These are phyloP conservation scores for Chrysosporium keratinophilum DNA, from an alignment of 2,329 filamentous ascomycete genomes.

Conservation along the genomic window DNA sequence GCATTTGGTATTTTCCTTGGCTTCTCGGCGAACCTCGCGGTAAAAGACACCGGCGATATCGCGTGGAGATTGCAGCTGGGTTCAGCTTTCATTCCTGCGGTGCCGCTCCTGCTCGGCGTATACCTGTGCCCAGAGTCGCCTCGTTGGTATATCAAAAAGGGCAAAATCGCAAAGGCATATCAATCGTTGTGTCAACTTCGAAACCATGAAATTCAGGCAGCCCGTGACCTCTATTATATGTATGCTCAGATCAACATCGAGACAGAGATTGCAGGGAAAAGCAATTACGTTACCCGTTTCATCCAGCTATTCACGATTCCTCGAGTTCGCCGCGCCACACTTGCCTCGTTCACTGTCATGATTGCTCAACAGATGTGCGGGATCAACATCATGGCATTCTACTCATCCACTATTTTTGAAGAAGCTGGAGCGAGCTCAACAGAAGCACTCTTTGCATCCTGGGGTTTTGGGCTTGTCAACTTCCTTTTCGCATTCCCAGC, in stretches of 20 bases:
- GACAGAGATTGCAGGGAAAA: conserved; percentile 32
- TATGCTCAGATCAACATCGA: conserved; percentile 44
- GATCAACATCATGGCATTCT: conserved; percentile 67
- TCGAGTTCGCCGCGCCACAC: conserved; percentile 50
- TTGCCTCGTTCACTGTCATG: conserved; percentile 72
- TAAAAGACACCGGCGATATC: conserved; percentile 49
- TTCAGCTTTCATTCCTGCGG: conserved; percentile 54
- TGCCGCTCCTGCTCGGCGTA: conserved; percentile 49
- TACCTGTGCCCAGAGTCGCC: conserved; percentile 57
- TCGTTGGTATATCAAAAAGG: conserved; percentile 58
- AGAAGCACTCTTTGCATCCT: conserved; percentile 51
- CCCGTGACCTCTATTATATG: conserved; percentile 54
- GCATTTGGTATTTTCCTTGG: conserved; percentile 58
- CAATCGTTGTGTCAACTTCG: conserved; percentile 47
- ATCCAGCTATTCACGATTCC: conserved; percentile 42
- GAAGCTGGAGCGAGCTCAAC: conserved; percentile 48
- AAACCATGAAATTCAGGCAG: conserved; percentile 50
- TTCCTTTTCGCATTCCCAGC: conserved; percentile 57
- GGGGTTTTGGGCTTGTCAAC: conserved; percentile 56
- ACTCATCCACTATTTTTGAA: conserved; percentile 50
- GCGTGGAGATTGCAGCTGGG: conserved; percentile 56
- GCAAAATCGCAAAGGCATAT: conserved; percentile 52
- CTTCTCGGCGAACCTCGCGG: conserved; percentile 53
- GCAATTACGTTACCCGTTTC: conserved; percentile 53
- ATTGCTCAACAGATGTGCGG: conserved; percentile 63